Evolutionary conservation across 805 yeast genomes (phyloP), one percentile per base, ranked within the genome.

Genomic region (Wickerhamiella australiensis): DNA sequence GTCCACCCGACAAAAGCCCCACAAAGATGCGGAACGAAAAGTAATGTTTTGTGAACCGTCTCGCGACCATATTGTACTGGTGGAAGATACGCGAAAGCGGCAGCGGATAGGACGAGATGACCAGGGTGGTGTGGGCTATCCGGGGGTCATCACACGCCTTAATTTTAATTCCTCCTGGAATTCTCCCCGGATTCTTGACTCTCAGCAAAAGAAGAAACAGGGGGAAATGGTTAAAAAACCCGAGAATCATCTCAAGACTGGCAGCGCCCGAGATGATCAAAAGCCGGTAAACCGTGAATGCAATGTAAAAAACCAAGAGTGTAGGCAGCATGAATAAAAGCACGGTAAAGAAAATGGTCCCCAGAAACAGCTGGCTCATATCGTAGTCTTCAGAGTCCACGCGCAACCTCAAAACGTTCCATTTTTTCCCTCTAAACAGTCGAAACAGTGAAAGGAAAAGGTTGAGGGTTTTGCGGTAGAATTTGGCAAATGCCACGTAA

Each of bases 381-480:
- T 84, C 90, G 62, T 84, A 90, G 61, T 82, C 77, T 54, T 87
- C 79, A 22, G 80, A 78, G 63, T 92, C 99, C 27, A 87, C 78
- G 69, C 98, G 79, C 50, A 84, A 73, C 56, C 97, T 75, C 58
- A 92, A 67, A 3, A 82, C 78, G 60, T 92, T 92, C 56, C 78
- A 81, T 64, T 88, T 87, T 64, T 82, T 83, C 1, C 99, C 99
- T 50, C 90, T 74, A 58, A 92, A 90, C 40, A 94, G 68, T 55
- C 86, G 80, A 65, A 85, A 84, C 50, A 92, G 69, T 11, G 96
- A 85, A 46, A 70, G 68, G 52, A 92, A 64, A 6, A 80, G 74
- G 35, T 73, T 73, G 18, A 83, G 63, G 58, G 85, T 95, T 74
- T 86, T 80, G 52, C 76, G 74, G 65, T 82, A 90, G 6, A 92